Conservation (phyloP, 352 stramenopile species). For the Thraustochytrium sp. region DNA sequence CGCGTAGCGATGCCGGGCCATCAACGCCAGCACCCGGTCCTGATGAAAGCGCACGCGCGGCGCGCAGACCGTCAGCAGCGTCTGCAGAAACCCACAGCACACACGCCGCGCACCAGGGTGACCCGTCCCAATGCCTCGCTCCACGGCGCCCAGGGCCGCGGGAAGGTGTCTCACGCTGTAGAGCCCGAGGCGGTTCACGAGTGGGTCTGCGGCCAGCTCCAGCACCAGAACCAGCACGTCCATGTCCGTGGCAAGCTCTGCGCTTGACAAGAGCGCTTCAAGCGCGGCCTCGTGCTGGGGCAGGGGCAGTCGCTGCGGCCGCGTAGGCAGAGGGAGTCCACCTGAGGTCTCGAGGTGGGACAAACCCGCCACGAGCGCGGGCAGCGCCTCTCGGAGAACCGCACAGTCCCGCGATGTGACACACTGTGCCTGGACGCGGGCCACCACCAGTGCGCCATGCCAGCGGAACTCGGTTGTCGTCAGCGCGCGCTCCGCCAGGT, state of each 20-base stretch:
- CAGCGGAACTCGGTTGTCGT: neutral
- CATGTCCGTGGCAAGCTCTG: conserved; percentile 6
- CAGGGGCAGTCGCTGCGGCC: neutral
- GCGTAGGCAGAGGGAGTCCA: too few species aligned
- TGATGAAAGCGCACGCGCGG: neutral
- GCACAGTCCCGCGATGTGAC: neutral
- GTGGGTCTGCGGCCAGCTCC: neutral
- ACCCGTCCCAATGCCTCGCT: neutral
- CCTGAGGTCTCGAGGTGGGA: neutral
- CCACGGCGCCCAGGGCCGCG: neutral
- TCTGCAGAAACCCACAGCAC: neutral
- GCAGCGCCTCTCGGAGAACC: neutral
- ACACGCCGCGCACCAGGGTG: neutral
- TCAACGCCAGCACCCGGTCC: neutral
- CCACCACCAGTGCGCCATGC: neutral
- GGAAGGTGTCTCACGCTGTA: neutral
- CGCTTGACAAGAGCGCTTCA: neutral
- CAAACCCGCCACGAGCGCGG: neutral
- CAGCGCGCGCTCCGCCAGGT: neutral
- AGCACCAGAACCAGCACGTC: neutral
- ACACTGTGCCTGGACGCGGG: neutral
- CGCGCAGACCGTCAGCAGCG: neutral
- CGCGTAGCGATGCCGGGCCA: neutral
- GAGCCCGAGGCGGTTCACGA: neutral
- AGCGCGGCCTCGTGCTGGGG: neutral